These are phyloP conservation scores for Barnettozyma wickerhamii DNA, from an alignment of 805 yeast genomes.

Conservation along the genomic window DNA sequence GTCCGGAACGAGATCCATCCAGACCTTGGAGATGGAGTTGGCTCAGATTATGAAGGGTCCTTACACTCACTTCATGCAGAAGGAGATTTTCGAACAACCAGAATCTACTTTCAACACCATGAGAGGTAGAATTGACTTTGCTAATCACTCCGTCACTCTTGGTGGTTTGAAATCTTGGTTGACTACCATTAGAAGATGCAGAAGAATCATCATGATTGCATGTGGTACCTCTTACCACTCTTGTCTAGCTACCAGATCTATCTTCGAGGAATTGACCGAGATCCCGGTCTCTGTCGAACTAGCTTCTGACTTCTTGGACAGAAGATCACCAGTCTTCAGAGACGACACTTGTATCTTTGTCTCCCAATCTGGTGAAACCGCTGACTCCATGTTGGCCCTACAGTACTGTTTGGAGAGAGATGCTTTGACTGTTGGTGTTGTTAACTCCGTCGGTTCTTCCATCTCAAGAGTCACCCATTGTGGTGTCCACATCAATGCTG, in stretches of 20 bases:
- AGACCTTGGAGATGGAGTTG: conserved; percentile 93
- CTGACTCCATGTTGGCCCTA: conserved; percentile 92
- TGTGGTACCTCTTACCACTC: conserved; percentile 99
- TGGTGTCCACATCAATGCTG: conserved; percentile 99
- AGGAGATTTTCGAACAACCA: conserved; percentile 98
- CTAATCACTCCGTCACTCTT: conserved; percentile 64
- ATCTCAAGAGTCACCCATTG: conserved; percentile 97
- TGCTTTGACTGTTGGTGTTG: conserved; percentile 95
- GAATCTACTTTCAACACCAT: conserved; percentile 97
- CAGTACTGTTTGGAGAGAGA: conserved; percentile 96
- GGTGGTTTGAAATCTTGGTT: conserved; percentile 89
- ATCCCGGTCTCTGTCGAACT: conserved; percentile 90
- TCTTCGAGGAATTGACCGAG: conserved; percentile 94
- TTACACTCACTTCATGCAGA: conserved; percentile 95
- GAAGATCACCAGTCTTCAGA: conserved; percentile 95
- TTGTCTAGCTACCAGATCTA: conserved; percentile 93
- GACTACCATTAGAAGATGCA: conserved; percentile 86
- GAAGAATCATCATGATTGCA: conserved; percentile 96
- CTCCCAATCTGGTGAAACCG: conserved; percentile 98
- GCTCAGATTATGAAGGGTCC: conserved; percentile 98
- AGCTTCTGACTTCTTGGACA: conserved; percentile 92
- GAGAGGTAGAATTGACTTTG: conserved; percentile 98
- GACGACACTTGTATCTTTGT: conserved; percentile 97
- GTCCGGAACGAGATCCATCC: conserved; percentile 93
- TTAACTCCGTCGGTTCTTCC: conserved; percentile 94